Base-by-base conservation (phyloP, 2,329 filamentous ascomycete genomes). In the Colletotrichum spaethianum region DNA sequence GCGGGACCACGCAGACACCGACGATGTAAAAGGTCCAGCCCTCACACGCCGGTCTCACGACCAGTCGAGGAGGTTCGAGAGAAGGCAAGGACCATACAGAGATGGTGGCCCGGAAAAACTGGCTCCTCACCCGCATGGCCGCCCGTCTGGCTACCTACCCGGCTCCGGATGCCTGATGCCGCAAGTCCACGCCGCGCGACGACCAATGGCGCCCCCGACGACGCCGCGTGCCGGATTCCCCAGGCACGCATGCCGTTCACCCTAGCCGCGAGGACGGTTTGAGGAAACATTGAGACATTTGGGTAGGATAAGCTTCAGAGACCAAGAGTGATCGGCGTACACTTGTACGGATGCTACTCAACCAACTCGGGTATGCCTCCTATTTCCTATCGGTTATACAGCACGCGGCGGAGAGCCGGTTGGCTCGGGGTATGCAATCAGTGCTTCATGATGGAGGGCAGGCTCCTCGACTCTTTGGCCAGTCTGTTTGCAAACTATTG, bases 331-430 rank as follows among this genome's bases (percentile, higher is more conserved):
- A 40, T 65, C 50, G 42, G 23, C 52, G 20, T 38, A 28, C 26
- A 48, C 63, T 57, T 26, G 26, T 36, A 31, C 62, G 62, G 62
- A 36, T 53, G 26, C 50, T 33, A 46, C 62, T 11, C 12, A 33
- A 46, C 38, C 36, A 20, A n/a, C 52, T 69, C 67, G 61, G 61
- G 44, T 69, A 28, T 48, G 67, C 67, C 36, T 69, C n/a, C 67
- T 59, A 18, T 40, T 57, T 65, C 36, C 52, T 38, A 42, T 65
- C 46, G 55, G 53, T 42, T 46, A 38, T 40, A 48, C 66, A 68
- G 40, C 57, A 26, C 42, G 60, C 62, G 67, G 67, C 38, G 52
- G 16, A 26, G 20, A 70, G 67, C 67, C 67, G 67, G 62, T 66
- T 70, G 67, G 67, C 55, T 28, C 53, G 66, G 14, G 28, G 23